A percentile compares a stretch with the other conserved stretches of the same genome.
These are phyloP conservation scores for Orobanche coerulescens DNA, from an alignment of 257 asterid species.

Conservation along the genomic window DNA sequence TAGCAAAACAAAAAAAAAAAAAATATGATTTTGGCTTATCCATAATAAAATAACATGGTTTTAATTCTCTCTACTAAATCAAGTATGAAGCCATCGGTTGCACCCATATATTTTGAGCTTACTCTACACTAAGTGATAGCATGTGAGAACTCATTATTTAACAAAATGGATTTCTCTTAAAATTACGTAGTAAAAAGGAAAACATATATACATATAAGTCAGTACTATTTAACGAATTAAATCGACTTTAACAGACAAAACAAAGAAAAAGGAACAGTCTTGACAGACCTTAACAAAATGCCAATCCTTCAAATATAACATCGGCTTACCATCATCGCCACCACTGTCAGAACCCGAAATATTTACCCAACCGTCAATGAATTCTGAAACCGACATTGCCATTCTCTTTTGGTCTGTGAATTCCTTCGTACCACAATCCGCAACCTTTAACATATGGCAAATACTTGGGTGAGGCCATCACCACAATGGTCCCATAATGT, in stretches of 20 bases:
- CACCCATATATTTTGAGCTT: not conserved
- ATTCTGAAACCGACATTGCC: slow-evolving; percentile 78
- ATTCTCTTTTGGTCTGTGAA: slow-evolving; percentile 77
- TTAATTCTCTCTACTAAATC: not conserved
- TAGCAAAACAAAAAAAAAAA: too few species aligned
- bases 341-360: slow-evolving; percentile 24
- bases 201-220: not conserved
- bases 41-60: not conserved
- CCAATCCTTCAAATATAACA: slow-evolving; percentile 90
- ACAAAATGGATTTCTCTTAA: not conserved
- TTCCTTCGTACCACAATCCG: slow-evolving; percentile 74
- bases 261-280: not conserved
- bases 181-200: not conserved
- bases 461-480: too few species aligned
- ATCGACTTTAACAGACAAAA: not conserved
- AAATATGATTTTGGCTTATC: too few species aligned
- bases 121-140: too few species aligned
- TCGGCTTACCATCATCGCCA: slow-evolving; percentile 31
- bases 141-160: too few species aligned
- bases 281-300: slow-evolving; percentile 77
- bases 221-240: not conserved
- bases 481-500: too few species aligned
- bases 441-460: slow-evolving; percentile 55
- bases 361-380: slow-evolving; percentile 45
- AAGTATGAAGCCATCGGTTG: not conserved